Base-by-base conservation (phyloP, 495 filamentous ascomycete species). In the Glonium stellatum region DNA sequence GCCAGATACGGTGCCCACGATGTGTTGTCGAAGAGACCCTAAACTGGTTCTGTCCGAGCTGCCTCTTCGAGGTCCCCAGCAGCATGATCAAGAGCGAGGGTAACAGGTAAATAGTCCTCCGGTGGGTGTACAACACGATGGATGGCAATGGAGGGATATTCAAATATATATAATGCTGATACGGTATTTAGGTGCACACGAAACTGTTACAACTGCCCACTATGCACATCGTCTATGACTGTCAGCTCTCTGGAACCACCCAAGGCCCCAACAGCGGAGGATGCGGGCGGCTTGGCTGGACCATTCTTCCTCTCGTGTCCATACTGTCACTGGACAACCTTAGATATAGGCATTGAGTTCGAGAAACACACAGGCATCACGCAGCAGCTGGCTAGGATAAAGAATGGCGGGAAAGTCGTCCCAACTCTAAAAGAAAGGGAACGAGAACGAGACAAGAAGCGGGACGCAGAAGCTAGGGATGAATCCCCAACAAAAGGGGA, bases 1-100 rank as follows among this genome's bases (percentile, higher is more conserved):
- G 93, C 63, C 85, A 95, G 74, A 92, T 98, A 56, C 86, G 92
- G 62, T 98, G 93, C 68, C 89, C 90, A 6, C 80, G 90, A 71
- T 98, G 93, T 69, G 89, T 90, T 19, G 78, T 85, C 22, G 93
- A 98, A 68, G 93, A 98, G 73, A 88, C 96, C 44, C 84, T 95
- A 51, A 90, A 87, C 60, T 96, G 87, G 80, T 98, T 87, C 68
- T 98, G 93, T 70, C 93, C 93, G n/a, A 91, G 80, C 70, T 98
- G 93, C 72, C 72, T 97, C 57, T 97, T 97, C 67, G 93, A 98
- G 74, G 90, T 93, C 36, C 89, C 92, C 10, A 92, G 86, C 69
- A 91, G 86, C 67, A 87, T 87, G 71, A 82, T 97, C 34, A 90
- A 89, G 75, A 87, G 82, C 64, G 95, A 98, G 67, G 92, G 91